A percentile compares a stretch with the other conserved stretches of the same genome.
phyloP scores from a whole-genome alignment of 805 yeast species.

The Jamesozyma rosinii region DNA sequence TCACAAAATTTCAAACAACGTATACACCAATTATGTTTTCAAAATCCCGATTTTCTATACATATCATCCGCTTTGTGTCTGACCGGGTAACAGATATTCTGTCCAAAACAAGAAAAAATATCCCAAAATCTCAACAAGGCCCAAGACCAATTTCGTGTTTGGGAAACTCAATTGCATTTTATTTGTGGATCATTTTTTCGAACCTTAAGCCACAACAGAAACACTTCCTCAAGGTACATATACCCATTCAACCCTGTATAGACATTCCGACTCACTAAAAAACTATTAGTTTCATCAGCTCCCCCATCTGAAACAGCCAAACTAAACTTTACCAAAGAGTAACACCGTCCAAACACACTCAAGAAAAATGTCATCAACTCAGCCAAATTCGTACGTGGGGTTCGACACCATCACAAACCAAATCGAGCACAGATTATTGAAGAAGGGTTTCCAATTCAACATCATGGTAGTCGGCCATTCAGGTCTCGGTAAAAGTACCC shows the following conservation, averaged over 20 bases:
- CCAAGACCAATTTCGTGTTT: neutral
- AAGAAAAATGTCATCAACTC: constrained; percentile 9
- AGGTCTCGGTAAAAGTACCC: constrained; percentile 89
- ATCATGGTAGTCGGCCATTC: constrained; percentile 89
- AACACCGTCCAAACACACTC: no score
- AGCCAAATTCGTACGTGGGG: constrained; percentile 81
- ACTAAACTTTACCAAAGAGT: no score
- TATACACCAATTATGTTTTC: no score
- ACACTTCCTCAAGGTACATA: no score
- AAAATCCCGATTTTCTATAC: no score
- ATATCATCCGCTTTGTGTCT: no score
- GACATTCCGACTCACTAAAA: no score
- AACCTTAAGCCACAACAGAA: no score
- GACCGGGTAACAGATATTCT: neutral
- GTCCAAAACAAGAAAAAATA: neutral
- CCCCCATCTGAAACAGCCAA: no score
- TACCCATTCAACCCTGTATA: no score
- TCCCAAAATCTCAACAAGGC: neutral
- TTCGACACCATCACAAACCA: constrained; percentile 94
- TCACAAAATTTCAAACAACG: no score
- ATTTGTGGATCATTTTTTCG: neutral
- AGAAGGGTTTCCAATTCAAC: constrained; percentile 89
- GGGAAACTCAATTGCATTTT: neutral
- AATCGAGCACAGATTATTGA: constrained; percentile 83
- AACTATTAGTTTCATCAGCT: no score